Conservation (phyloP, 345 rosid genomes). For the Camelina sativa region DNA sequence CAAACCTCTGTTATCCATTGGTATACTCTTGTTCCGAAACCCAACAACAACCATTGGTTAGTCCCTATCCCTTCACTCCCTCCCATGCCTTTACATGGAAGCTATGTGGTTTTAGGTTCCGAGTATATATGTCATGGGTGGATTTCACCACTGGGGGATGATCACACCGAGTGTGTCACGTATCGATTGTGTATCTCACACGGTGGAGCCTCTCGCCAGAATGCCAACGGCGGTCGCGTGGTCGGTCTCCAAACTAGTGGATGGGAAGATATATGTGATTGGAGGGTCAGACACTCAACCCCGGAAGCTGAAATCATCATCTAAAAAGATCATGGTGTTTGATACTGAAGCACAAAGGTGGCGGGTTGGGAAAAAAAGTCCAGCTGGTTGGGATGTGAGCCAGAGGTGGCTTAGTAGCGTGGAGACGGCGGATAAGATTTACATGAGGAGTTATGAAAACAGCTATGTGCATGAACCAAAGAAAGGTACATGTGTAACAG, state of each 20-base stretch:
- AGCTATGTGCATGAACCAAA: slow-evolving; percentile 28
- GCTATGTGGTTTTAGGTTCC: slow-evolving; percentile 12
- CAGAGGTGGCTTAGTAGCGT: slow-evolving; percentile 29
- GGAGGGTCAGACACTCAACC: slow-evolving; percentile 23
- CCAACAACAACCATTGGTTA: slow-evolving; percentile 23
- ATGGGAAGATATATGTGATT: slow-evolving; percentile 16
- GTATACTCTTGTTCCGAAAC: slow-evolving; percentile 14
- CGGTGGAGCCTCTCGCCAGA: not conserved
- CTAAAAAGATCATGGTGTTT: not conserved
- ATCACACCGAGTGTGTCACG: not conserved
- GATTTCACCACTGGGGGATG: not conserved
- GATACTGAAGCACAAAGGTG: not conserved
- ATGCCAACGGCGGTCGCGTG: slow-evolving; percentile 11
- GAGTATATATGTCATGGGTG: slow-evolving; percentile 21
- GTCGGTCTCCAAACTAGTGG: not conserved
- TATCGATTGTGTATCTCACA: slow-evolving; percentile 19
- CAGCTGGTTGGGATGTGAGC: not conserved
- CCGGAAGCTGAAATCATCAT: not conserved
- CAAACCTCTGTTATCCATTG: slow-evolving; percentile 12
- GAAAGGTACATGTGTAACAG: not conserved
- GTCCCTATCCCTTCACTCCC: slow-evolving; percentile 21
- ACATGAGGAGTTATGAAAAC: not conserved
- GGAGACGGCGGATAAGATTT: slow-evolving; percentile 7
- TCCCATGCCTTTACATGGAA: slow-evolving; percentile 31
- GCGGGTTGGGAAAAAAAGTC: not conserved